These are phyloP conservation scores for Raphanus hybrid DNA, from an alignment of 441 rosid species.

Conservation along the genomic window DNA sequence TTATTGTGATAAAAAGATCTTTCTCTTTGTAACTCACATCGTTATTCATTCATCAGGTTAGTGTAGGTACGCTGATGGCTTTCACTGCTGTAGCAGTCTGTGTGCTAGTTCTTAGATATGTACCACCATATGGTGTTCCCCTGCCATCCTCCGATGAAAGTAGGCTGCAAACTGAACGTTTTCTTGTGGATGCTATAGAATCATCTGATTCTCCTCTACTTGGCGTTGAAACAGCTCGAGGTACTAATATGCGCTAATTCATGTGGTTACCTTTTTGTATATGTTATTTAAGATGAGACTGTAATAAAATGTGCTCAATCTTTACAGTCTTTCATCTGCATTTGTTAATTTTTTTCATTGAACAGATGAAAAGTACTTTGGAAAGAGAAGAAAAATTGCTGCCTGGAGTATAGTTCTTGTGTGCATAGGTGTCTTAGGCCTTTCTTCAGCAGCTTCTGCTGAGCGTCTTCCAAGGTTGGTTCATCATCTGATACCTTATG, in stretches of 20 bases:
- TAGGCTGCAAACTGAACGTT: constrained; percentile 38
- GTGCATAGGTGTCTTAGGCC: constrained; percentile 61
- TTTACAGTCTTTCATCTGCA: constrained; percentile 17
- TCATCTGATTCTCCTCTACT: constrained; percentile 52
- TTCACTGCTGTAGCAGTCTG: constrained; percentile 84
- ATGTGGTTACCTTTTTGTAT: background rate
- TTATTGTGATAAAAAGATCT: background rate
- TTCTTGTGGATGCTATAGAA: constrained; percentile 38
- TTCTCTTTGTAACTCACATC: constrained; percentile 21
- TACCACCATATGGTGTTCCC: constrained; percentile 80
- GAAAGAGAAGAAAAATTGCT: constrained; percentile 65
- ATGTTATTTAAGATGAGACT: no score
- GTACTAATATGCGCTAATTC: constrained; percentile 39
- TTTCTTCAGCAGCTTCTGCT: constrained; percentile 65
- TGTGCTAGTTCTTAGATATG: constrained; percentile 77
- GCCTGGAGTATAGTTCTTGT: constrained; percentile 60
- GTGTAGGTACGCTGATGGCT: constrained; percentile 90
- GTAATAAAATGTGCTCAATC: background rate
- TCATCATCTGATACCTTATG: constrained; percentile 16
- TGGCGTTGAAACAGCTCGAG: constrained; percentile 36
- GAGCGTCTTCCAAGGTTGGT: constrained; percentile 61
- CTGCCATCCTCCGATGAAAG: constrained; percentile 53
- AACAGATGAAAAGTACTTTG: background rate
- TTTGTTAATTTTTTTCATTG: background rate
- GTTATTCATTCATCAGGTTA: constrained; percentile 60